These are phyloP conservation scores for Clonostachys sp. DNA, from an alignment of 2,329 filamentous ascomycete species.

Conservation along the genomic window DNA sequence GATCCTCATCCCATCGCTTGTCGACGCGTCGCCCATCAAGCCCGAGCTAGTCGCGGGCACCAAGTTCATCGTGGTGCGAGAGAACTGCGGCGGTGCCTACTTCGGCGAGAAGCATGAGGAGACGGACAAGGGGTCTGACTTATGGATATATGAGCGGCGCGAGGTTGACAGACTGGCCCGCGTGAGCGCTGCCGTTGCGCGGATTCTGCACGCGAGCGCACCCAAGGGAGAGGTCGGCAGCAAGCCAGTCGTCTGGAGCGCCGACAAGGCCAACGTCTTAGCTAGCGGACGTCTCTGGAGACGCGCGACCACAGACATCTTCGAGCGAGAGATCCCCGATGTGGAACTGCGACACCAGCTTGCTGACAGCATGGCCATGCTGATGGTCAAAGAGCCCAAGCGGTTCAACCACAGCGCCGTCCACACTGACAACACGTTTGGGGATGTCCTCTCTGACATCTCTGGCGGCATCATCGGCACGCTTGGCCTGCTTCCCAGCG, in stretches of 20 bases:
- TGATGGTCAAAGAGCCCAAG: conserved; percentile 40
- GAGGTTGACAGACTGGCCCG: conserved; percentile 42
- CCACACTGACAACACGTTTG: conserved; percentile 41
- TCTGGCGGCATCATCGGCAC: conserved; percentile 39
- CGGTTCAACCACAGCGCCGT: conserved; percentile 39
- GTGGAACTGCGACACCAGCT: conserved; percentile 38
- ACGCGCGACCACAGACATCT: conserved; percentile 30
- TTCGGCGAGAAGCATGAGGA: conserved; percentile 41
- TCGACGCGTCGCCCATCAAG: conserved; percentile 36
- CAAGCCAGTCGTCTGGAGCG: conserved; percentile 36
- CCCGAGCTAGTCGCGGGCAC: conserved; percentile 34
- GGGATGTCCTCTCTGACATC: conserved; percentile 40
- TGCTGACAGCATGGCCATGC: conserved; percentile 40
- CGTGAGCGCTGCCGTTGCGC: conserved; percentile 37
- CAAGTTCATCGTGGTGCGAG: conserved; percentile 42
- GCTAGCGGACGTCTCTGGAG: conserved; percentile 45
- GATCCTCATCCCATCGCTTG: conserved; percentile 32
- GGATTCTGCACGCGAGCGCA: conserved; percentile 15
- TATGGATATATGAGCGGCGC: conserved; percentile 36
- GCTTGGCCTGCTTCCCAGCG: conserved; percentile 38
- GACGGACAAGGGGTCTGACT: conserved; percentile 35
- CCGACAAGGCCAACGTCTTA: conserved; percentile 49
- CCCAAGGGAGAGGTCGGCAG: conserved; percentile 16
- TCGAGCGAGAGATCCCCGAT: conserved; percentile 34
- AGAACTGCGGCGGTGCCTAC: conserved; percentile 46